Base-by-base conservation (phyloP, 73 alveolate species). In the Paramecium biaurelia region DNA sequence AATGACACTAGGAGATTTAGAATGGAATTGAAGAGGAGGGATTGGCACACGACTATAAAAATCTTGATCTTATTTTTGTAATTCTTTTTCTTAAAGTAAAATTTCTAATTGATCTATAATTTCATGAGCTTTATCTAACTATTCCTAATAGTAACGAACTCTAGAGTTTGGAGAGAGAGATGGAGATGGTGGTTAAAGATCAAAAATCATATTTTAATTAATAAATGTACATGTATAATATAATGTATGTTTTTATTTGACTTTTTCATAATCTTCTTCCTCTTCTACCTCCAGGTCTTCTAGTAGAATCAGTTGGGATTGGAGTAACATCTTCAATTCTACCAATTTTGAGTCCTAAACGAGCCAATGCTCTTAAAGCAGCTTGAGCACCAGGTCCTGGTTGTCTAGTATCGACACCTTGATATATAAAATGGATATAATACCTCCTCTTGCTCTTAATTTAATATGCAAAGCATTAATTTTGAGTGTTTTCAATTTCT, bases 321-420 rank as follows among this genome's bases (percentile, higher is more conserved):
- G 99, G 99, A 15, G 99, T 98, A 92, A 98, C 99, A 94, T 98
- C 99, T 96, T 98, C 99, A 86, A 98, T 98, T 93, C 99, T 98
- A 58, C 99, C 99, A 86, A 98, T 98, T 95, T 95, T 97, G 92
- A 98, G 92, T 74, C 99, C 99, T 74, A 95, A 92, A 89, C 99
- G 97, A 70, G 99, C 99, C 89, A 98, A 96, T 38, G 99, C 99
- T 86, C 99, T 96, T 92, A 98, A 95, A 28, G 99, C 99, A 63
- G 99, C 95, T 95, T 98, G 99, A 43, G 99, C 99, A 41, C 99
- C 99, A 42, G 99, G 99, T 38, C 96, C 97, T 34, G 97, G 96
- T 43, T 96, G 92, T 53, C 96, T 96, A 35, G 99, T 93, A 93
- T 96, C 97, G 93, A 95, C 93, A 86, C 93, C 87, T 74, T 30